Conservation (phyloP, 139 green algal species). For the Chlamydomonas schloesseri region DNA sequence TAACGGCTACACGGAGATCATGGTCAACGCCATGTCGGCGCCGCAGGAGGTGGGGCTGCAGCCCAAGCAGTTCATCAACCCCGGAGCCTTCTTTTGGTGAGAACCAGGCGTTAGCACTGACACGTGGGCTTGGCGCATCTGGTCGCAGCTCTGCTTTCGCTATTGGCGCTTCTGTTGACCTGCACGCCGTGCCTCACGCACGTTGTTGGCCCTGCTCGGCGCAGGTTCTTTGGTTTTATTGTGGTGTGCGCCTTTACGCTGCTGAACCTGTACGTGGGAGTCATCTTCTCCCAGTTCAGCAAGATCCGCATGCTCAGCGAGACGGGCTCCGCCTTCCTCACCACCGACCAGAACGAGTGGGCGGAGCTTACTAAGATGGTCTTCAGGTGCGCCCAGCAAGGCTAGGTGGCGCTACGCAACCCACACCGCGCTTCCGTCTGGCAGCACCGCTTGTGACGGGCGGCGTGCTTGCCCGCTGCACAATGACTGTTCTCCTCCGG, state of each 20-base stretch:
- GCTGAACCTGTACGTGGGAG: constrained; percentile 87
- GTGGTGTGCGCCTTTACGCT: constrained; percentile 84
- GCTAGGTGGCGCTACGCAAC: not conserved
- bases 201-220: not conserved
- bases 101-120: not conserved
- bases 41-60: constrained; percentile 64
- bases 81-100: constrained; percentile 75
- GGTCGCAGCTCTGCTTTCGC: too few species aligned
- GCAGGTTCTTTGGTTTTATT: constrained; percentile 72
- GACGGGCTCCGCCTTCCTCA: constrained; percentile 81
- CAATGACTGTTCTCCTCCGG: too few species aligned
- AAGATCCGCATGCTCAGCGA: constrained; percentile 77
- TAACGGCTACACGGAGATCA: constrained; percentile 82
- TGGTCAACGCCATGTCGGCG: constrained; percentile 68
- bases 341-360: constrained; percentile 79
- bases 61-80: constrained; percentile 72
- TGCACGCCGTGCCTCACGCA: not conserved
- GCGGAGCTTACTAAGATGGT: constrained; percentile 81
- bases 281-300: constrained; percentile 90
- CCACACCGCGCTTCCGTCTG: not conserved
- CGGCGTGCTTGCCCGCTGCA: too few species aligned
- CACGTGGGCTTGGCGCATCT: too few species aligned
- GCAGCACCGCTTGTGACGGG: not conserved
- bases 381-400: constrained; percentile 55
- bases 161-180: too few species aligned